A percentile compares a stretch with the other conserved stretches of the same genome.
Conservation (phyloP, 495 filamentous ascomycete species). For the Penicillium cosmopolitanum region DNA sequence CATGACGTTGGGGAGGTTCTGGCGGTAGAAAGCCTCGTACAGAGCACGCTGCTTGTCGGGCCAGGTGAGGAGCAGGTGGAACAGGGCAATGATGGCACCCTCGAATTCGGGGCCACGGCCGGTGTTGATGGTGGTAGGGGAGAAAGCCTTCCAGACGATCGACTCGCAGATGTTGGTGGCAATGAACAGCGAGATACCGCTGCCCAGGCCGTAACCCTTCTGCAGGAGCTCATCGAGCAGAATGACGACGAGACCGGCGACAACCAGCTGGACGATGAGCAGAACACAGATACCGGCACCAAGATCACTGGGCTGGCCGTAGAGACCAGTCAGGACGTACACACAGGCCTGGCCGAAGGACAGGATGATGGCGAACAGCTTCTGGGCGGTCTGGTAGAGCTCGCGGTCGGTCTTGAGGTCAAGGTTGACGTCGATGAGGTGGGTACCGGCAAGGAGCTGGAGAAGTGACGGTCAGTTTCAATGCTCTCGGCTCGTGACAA, state of each 20-base stretch:
- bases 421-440: conserved; percentile 99
- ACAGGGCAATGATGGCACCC: conserved; percentile 96
- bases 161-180: conserved; percentile 99
- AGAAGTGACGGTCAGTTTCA: conserved; percentile 22
- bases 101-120: conserved; percentile 99
- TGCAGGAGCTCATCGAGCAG: conserved; percentile 98
- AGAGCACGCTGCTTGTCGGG: conserved; percentile 97
- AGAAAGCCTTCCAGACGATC: conserved; percentile 99
- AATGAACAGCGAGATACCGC: conserved; percentile 99
- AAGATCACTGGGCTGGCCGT: conserved; percentile 93
- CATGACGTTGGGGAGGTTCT: conserved; percentile 99
- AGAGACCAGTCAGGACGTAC: conserved; percentile 96
- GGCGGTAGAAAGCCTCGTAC: conserved; percentile 97
- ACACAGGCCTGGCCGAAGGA: conserved; percentile 97
- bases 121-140: conserved; percentile 98
- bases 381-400: conserved; percentile 99
- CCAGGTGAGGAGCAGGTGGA: conserved; percentile 98
- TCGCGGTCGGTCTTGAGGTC: conserved; percentile 99
- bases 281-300: conserved; percentile 98
- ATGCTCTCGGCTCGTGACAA: conserved; percentile 3
- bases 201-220: conserved; percentile 98
- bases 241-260: conserved; percentile 97
- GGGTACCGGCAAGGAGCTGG: conserved; percentile 93
- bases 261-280: conserved; percentile 92
- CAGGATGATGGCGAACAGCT: conserved; percentile 97